Conservation (phyloP, 352 stramenopile genomes). For the Pseudoperonospora humuli region DNA sequence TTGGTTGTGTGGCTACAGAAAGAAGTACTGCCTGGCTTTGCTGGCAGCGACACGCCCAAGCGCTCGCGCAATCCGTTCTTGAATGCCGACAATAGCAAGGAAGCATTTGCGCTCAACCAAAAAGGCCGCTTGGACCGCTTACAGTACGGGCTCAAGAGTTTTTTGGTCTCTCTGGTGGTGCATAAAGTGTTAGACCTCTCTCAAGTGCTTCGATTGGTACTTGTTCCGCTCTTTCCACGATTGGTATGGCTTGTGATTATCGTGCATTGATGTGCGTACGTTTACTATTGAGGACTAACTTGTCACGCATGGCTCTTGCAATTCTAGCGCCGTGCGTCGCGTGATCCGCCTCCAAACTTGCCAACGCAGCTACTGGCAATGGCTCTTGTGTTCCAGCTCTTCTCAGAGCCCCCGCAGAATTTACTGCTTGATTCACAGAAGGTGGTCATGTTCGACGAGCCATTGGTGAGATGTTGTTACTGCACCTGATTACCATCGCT, state of each 20-base stretch:
- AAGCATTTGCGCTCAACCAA: slow-evolving; percentile 75
- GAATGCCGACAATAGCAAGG: slow-evolving; percentile 70
- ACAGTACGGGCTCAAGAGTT: slow-evolving; percentile 83
- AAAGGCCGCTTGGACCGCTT: slow-evolving; percentile 76
- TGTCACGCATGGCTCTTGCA: neutral
- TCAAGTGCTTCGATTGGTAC: slow-evolving; percentile 75
- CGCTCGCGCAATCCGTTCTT: slow-evolving; percentile 79
- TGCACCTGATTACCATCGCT: slow-evolving; percentile 1
- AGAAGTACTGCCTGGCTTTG: slow-evolving; percentile 76
- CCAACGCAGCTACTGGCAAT: slow-evolving; percentile 78
- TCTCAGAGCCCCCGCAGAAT: slow-evolving; percentile 78
- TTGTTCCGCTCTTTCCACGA: slow-evolving; percentile 75
- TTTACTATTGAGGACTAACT: neutral
- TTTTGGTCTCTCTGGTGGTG: slow-evolving; percentile 70
- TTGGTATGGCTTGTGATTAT: slow-evolving; percentile 25
- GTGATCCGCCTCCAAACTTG: slow-evolving; percentile 67
- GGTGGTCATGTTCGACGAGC: slow-evolving; percentile 79
- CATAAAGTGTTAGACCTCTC: slow-evolving; percentile 83
- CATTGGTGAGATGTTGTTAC: slow-evolving; percentile 47
- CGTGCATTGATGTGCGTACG: neutral
- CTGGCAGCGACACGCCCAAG: slow-evolving; percentile 66
- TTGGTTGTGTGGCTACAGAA: slow-evolving; percentile 82
- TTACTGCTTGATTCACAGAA: slow-evolving; percentile 70
- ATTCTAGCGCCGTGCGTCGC: slow-evolving; percentile 47
- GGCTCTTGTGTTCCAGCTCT: slow-evolving; percentile 77